These are phyloP conservation scores for Elaeagnus macrophylla DNA, from an alignment of 306 rosid species.

Conservation along the genomic window DNA sequence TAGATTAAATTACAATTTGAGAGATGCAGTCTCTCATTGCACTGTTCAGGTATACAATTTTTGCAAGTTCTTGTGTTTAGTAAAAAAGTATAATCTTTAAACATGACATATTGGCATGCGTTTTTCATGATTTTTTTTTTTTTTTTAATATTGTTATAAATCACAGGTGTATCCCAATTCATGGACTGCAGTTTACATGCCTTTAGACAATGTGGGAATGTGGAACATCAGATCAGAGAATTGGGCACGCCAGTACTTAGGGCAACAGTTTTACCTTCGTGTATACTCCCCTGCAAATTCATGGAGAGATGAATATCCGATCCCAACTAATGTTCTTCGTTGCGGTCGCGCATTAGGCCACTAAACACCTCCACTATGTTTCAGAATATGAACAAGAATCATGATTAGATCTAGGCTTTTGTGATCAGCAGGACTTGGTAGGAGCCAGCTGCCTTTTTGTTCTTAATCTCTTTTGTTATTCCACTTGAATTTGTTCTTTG, in stretches of 20 bases:
- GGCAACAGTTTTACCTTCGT: constrained; percentile 76
- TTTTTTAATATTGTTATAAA: neutral
- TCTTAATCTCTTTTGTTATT: too few species aligned
- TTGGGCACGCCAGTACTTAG: constrained; percentile 71
- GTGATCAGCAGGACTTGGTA: too few species aligned
- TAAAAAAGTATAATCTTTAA: neutral
- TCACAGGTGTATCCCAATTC: constrained; percentile 69
- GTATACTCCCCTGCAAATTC: constrained; percentile 69
- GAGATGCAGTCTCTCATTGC: constrained; percentile 70
- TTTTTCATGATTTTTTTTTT: neutral
- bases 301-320: constrained; percentile 73
- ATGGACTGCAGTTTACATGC: constrained; percentile 81
- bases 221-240: constrained; percentile 83
- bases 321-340: constrained; percentile 57
- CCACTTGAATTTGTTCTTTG: too few species aligned
- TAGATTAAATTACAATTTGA: constrained; percentile 51
- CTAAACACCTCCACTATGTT: neutral
- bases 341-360: constrained; percentile 63
- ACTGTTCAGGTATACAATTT: constrained; percentile 54
- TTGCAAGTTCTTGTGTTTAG: neutral
- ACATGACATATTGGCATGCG: neutral
- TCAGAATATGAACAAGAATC: neutral
- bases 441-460: too few species aligned
- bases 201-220: constrained; percentile 90
- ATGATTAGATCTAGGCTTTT: too few species aligned